Conservation (phyloP, 805 yeast species). For the Pichia insulana region DNA sequence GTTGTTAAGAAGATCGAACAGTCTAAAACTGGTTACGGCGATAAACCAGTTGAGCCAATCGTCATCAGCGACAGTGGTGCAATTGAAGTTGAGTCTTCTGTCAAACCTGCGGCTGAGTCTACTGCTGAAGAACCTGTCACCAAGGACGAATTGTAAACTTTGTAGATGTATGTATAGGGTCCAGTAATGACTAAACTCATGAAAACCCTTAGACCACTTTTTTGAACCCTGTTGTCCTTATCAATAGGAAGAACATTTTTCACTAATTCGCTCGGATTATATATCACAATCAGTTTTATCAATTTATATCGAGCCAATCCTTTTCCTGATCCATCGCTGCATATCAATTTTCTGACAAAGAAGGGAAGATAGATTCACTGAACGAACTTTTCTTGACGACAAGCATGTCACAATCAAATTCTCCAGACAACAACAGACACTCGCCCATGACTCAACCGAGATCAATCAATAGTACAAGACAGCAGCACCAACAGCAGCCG, state of each 20-base stretch:
- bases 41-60: constrained; percentile 61
- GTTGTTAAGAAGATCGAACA: constrained; percentile 67
- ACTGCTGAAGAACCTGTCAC: constrained; percentile 2
- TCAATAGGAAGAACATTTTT: too few species aligned
- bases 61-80: constrained; percentile 68
- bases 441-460: constrained; percentile 7
- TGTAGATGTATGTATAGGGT: not conserved
- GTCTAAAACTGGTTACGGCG: constrained; percentile 61
- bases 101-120: constrained; percentile 21
- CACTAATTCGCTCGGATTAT: too few species aligned
- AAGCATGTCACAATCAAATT: not conserved
- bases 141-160: constrained; percentile 30
- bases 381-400: too few species aligned
- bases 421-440: not conserved
- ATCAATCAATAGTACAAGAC: constrained; percentile 10
- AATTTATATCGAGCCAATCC: too few species aligned
- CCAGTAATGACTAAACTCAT: too few species aligned
- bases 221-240: too few species aligned
- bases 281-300: too few species aligned
- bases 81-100: constrained; percentile 27
- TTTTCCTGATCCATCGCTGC: too few species aligned
- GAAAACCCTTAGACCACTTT: too few species aligned
- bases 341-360: too few species aligned
- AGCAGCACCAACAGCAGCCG: constrained; percentile 9
- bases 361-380: too few species aligned